Percentiles rank a stretch among this genome's conserved stretches.
These are phyloP conservation scores for Penstemon eatonii DNA, from an alignment of 257 asterid species.

Conservation along the genomic window DNA sequence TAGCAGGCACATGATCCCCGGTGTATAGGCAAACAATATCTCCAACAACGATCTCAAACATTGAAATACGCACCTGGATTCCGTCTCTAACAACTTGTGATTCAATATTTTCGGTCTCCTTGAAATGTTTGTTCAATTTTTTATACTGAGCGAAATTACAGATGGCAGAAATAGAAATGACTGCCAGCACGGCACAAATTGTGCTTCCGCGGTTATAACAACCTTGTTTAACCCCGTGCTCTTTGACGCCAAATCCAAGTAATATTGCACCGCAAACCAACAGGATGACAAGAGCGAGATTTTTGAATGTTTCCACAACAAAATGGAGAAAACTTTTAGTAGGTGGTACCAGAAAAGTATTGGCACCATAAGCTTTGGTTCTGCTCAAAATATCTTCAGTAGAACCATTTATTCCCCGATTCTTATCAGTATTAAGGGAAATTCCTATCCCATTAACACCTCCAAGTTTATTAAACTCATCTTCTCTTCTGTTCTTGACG, in stretches of 20 bases:
- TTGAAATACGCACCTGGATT: constrained; percentile 23
- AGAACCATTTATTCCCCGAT: too few relatives aligned
- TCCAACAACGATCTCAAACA: constrained; percentile 34
- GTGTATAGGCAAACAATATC: constrained; percentile 27
- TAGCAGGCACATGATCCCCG: constrained; percentile 36
- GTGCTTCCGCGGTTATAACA: constrained; percentile 31
- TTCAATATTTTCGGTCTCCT: not conserved
- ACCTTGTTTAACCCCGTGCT: constrained; percentile 20
- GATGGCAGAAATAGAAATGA: not conserved
- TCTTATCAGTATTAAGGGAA: too few relatives aligned
- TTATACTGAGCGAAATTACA: constrained; percentile 19
- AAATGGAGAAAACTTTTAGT: not conserved
- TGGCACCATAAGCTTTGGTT: too few relatives aligned
- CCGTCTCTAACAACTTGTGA: constrained; percentile 21
- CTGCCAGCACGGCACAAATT: constrained; percentile 18
- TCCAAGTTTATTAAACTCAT: too few relatives aligned
- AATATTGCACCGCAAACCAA: constrained; percentile 25
- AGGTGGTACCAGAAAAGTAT: constrained; percentile 1
- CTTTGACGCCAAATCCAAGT: constrained; percentile 20
- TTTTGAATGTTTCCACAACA: constrained; percentile 14
- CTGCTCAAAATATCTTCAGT: too few relatives aligned
- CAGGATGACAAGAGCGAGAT: constrained; percentile 13
- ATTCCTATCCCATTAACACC: too few relatives aligned
- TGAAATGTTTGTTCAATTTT: constrained; percentile 12
- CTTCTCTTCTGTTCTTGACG: too few relatives aligned